Percentiles rank a stretch among this genome's conserved stretches.
phyloP scores from a whole-genome alignment of 78 protist genomes.

The Salpingoeca rosetta region DNA sequence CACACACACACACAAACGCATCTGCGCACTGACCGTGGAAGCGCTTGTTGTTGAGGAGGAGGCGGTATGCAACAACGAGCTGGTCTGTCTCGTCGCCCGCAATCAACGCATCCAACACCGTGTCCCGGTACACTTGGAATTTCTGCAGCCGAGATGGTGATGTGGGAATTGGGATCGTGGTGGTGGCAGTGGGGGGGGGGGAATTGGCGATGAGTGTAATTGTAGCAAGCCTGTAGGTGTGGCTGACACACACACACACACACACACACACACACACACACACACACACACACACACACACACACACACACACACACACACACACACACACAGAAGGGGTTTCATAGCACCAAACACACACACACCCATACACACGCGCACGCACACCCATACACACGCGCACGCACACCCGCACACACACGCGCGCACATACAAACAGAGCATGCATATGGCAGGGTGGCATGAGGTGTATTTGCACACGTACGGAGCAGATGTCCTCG shows the following conservation, averaged over 20 bases:
- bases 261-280: no score
- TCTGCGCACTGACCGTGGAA: background rate
- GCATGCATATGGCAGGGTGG: no score
- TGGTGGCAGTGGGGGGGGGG: background rate
- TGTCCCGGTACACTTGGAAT: background rate
- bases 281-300: no score
- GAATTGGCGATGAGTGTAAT: background rate
- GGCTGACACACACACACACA: no score
- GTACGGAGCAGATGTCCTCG: background rate
- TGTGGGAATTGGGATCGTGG: background rate
- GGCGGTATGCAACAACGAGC: slow-evolving; percentile 8
- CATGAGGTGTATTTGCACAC: no score
- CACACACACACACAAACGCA: no score
- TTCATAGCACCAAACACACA: no score
- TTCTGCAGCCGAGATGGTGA: background rate
- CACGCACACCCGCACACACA: background rate
- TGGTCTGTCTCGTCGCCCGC: slow-evolving; percentile 1
- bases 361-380: no score
- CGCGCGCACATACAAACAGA: background rate
- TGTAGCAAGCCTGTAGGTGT: background rate
- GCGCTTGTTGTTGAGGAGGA: slow-evolving; percentile 3
- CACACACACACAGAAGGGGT: no score
- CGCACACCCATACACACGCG: background rate
- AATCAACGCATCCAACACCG: background rate
- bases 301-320: no score